Evolutionary conservation across 2,329 filamentous ascomycete species (phyloP), one percentile per base, ranked within the genome.

Genomic region (Gremmenia infestans): DNA sequence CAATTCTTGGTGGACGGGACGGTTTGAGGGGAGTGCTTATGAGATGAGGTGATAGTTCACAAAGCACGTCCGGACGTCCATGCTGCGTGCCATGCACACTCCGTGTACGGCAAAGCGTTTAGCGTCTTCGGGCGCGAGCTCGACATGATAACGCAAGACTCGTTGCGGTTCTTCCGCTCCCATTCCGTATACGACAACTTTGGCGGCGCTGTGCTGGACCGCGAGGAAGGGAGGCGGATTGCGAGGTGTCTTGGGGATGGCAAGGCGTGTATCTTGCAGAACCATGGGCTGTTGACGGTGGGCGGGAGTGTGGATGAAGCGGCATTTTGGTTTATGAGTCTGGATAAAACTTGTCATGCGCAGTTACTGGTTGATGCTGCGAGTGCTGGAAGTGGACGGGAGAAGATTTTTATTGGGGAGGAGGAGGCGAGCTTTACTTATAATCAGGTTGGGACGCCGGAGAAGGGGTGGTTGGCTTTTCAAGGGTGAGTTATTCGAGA

Each of bases 341-440:
- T 81, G 50, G 78, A 78, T 53, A 74, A 70, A 59, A 76, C 72
- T 57, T 78, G 76, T 59, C 73, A 75, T 55, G 72, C 71, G 3
- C 77, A 80, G 66, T 63, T 81, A 23, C 60, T 82, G 37, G 81
- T 78, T 3, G 81, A 83, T 65, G 81, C 80, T 1, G 81, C 81
- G 0, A 83, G 84, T 1, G 74, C 81, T 1, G 87, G 86, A 1
- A 79, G 80, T 5, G 72, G 78, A 64, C 86, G 85, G 2, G 73
- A 86, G 48, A 84, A 85, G 69, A 59, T 59, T 7, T 55, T 62
- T n/a, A 85, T 91, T 63, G 74, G 77, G 4, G 81, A 87, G 1
- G 83, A 84, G 48, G 87, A 91, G 66, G 87, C 87, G 0, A 73
- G 70, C 15, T 87, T 80, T 62, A 90, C 87, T 0, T 83, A 82